phyloP scores from a whole-genome alignment of 1,139 yeast genomes.

The Suzukiozyma palmioleophila region DNA sequence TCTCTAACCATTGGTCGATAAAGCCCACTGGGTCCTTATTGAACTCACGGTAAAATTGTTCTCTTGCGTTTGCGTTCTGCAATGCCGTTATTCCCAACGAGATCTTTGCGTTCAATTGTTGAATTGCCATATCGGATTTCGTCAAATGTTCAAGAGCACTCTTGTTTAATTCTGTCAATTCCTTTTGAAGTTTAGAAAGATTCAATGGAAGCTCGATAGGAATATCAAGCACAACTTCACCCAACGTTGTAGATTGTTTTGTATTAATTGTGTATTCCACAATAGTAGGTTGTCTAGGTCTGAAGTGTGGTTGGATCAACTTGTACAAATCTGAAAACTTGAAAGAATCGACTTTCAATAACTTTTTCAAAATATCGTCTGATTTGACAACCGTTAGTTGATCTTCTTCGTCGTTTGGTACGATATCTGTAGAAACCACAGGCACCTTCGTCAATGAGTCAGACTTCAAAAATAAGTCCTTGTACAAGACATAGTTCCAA shows the following conservation, averaged over 20 bases:
- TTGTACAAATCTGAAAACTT: slow-evolving; percentile 75
- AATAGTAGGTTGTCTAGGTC: slow-evolving; percentile 76
- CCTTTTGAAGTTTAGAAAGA: slow-evolving; percentile 35
- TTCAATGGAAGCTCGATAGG: slow-evolving; percentile 55
- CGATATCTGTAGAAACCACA: slow-evolving; percentile 22
- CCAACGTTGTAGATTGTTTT: slow-evolving; percentile 71
- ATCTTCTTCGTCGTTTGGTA: slow-evolving; percentile 11
- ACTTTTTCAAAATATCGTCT: slow-evolving; percentile 58
- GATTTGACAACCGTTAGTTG: slow-evolving; percentile 50
- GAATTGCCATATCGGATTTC: slow-evolving; percentile 46
- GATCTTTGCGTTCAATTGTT: slow-evolving; percentile 55
- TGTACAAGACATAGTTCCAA: slow-evolving; percentile 85
- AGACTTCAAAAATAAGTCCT: slow-evolving; percentile 53
- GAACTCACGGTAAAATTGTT: slow-evolving; percentile 64
- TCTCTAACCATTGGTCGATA: slow-evolving; percentile 65
- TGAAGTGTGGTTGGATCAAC: slow-evolving; percentile 52
- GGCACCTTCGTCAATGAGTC: slow-evolving; percentile 32
- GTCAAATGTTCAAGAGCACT: slow-evolving; percentile 35
- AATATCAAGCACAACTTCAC: slow-evolving; percentile 76
- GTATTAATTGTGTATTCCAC: slow-evolving; percentile 74
- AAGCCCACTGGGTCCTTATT: slow-evolving; percentile 75
- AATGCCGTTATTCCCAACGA: slow-evolving; percentile 61
- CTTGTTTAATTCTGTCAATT: slow-evolving; percentile 36
- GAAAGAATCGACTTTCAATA: slow-evolving; percentile 51
- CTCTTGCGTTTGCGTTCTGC: slow-evolving; percentile 49